phyloP scores from a whole-genome alignment of 2,329 filamentous ascomycete genomes.

The Stemphylium beticola region DNA sequence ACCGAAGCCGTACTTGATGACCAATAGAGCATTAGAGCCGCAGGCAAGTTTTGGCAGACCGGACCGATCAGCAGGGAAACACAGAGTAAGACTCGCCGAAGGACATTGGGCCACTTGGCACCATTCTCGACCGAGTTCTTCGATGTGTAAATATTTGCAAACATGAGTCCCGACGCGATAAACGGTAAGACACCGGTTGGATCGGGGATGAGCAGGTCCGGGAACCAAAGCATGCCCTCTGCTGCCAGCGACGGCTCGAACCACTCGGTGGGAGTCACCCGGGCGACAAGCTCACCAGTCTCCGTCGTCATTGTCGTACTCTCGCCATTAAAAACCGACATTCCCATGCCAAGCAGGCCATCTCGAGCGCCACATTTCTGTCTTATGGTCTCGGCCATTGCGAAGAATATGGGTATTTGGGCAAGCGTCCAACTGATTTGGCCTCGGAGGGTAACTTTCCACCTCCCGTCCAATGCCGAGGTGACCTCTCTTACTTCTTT shows the following conservation, averaged over 20 bases:
- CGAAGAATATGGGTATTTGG: constrained; percentile 47
- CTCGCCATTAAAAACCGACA: constrained; percentile 19
- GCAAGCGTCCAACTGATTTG: constrained; percentile 38
- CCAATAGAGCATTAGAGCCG: constrained; percentile 53
- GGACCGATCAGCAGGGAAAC: constrained; percentile 43
- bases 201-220: constrained; percentile 62
- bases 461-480: constrained; percentile 34
- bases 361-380: constrained; percentile 42
- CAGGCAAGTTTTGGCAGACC: constrained; percentile 45
- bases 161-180: constrained; percentile 56
- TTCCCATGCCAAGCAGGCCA: constrained; percentile 38
- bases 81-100: constrained; percentile 36
- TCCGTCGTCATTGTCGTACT: constrained; percentile 1
- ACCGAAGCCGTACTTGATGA: constrained; percentile 43
- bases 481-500: constrained; percentile 30
- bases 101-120: constrained; percentile 20
- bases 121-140: constrained; percentile 27
- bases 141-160: constrained; percentile 53
- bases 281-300: constrained; percentile 10
- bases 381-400: constrained; percentile 46
- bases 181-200: constrained; percentile 58
- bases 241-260: constrained; percentile 59
- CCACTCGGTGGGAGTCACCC: constrained; percentile 27
- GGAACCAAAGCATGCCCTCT: constrained; percentile 68
- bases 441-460: constrained; percentile 34